phyloP scores from a whole-genome alignment of 2,329 filamentous ascomycete genomes.

The Coniochaeta sp. region DNA sequence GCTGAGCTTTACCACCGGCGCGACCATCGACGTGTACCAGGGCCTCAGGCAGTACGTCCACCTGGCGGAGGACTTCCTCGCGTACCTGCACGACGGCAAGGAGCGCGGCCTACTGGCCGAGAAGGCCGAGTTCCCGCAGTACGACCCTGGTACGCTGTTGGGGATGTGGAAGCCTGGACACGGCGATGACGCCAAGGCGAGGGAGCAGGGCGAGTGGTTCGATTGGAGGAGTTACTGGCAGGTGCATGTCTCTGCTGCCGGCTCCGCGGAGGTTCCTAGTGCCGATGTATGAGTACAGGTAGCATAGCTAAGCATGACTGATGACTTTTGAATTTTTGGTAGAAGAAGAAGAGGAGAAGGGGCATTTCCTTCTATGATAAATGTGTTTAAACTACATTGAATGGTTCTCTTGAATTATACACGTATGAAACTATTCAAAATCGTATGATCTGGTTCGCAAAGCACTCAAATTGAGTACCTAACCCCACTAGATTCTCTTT shows the following conservation, averaged over 20 bases:
- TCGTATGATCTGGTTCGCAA: too few species aligned
- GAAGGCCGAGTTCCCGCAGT: constrained; percentile 35
- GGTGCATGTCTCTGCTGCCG: constrained; percentile 25
- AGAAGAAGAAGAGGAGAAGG: not conserved
- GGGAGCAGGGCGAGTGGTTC: constrained; percentile 29
- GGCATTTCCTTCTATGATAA: too few species aligned
- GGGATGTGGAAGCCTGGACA: constrained; percentile 26
- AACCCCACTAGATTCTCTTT: too few species aligned
- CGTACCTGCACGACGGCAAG: constrained; percentile 33
- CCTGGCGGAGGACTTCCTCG: constrained; percentile 48
- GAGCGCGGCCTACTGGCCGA: constrained; percentile 41
- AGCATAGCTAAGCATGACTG: not conserved
- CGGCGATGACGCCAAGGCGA: constrained; percentile 14
- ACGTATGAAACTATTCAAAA: too few species aligned
- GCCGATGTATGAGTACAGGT: not conserved
- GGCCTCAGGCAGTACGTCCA: constrained; percentile 54
- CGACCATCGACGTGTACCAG: constrained; percentile 46
- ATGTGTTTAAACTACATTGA: too few species aligned
- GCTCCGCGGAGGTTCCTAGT: not conserved
- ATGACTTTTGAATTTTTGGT: not conserved
- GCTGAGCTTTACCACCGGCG: constrained; percentile 53
- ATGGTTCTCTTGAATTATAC: too few species aligned
- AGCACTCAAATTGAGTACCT: too few species aligned
- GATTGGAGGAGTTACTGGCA: constrained; percentile 31
- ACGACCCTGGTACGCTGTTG: constrained; percentile 21